phyloP scores from a whole-genome alignment of 345 rosid genomes.

The Nasturtium officinale region DNA sequence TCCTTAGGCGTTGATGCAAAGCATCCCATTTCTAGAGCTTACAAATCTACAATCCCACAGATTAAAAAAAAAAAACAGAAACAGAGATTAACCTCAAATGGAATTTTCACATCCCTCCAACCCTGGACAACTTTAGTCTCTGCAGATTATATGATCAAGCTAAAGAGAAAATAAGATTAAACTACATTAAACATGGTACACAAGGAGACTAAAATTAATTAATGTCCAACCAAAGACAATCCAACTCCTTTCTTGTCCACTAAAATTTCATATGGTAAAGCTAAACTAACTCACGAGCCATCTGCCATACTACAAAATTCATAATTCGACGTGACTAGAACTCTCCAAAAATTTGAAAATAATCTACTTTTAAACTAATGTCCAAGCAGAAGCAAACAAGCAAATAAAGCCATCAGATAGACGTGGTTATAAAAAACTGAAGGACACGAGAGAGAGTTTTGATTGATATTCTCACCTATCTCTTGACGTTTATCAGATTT shows the following conservation, averaged over 20 bases:
- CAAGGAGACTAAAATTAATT: slow-evolving; percentile 39
- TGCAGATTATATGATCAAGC: slow-evolving; percentile 33
- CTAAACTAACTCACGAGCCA: slow-evolving; percentile 62
- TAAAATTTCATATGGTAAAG: slow-evolving; percentile 43
- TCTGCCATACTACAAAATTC: slow-evolving; percentile 37
- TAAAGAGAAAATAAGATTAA: slow-evolving; percentile 36
- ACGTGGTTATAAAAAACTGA: slow-evolving; percentile 19
- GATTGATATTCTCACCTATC: slow-evolving; percentile 44
- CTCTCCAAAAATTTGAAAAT: slow-evolving; percentile 39
- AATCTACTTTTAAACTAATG: slow-evolving; percentile 17
- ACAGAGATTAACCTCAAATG: slow-evolving; percentile 12
- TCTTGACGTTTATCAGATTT: slow-evolving; percentile 45
- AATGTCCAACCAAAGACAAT: slow-evolving; percentile 61
- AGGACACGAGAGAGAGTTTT: slow-evolving; percentile 24
- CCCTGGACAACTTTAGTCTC: slow-evolving; percentile 4
- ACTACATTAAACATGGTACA: slow-evolving; percentile 32
- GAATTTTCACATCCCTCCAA: neutral
- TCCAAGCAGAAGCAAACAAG: slow-evolving; percentile 28
- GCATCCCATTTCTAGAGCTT: slow-evolving; percentile 76
- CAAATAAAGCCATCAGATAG: slow-evolving; percentile 26
- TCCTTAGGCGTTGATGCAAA: slow-evolving; percentile 82
- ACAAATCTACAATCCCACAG: slow-evolving; percentile 41
- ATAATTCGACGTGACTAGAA: slow-evolving; percentile 42
- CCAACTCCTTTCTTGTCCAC: slow-evolving; percentile 37
- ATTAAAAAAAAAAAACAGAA: neutral